phyloP scores from a whole-genome alignment of 768 basidiomycete species.

The Lactarius akahatsu region DNA sequence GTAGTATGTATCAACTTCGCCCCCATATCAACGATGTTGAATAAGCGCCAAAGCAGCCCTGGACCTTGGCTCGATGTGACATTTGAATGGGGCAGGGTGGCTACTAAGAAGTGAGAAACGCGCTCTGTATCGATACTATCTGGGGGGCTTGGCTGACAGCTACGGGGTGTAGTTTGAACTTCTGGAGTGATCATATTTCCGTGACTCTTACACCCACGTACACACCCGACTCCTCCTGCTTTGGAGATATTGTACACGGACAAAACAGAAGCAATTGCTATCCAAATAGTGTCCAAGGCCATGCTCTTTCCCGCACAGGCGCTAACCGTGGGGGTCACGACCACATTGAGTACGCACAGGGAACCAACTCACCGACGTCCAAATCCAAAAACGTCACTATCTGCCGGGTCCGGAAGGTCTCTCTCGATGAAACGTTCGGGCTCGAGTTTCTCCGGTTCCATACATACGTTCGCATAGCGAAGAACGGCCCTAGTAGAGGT shows the following conservation, averaged over 20 bases:
- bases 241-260: conserved; percentile 24
- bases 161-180: conserved; percentile 18
- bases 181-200: conserved; percentile 25
- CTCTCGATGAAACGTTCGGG: conserved; percentile 29
- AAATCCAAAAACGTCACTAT: conserved; percentile 27
- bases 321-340: conserved; percentile 3
- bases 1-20: neutral
- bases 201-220: neutral
- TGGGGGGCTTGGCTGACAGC: conserved; percentile 11
- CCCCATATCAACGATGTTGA: conserved; percentile 16
- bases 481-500: conserved; percentile 28
- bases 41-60: conserved; percentile 20
- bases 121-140: neutral
- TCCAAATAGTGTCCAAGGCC: conserved; percentile 30
- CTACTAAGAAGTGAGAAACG: conserved; percentile 5
- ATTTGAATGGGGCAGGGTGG: conserved; percentile 25
- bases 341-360: neutral
- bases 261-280: conserved; percentile 27
- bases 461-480: conserved; percentile 27
- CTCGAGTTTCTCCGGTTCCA: conserved; percentile 27
- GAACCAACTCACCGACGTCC: conserved; percentile 26
- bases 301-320: conserved; percentile 25
- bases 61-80: conserved; percentile 23
- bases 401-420: conserved; percentile 21
- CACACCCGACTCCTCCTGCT: no score